Evolutionary conservation across 352 stramenopile genomes (phyloP), one percentile per base, ranked within the genome.

Genomic region (Pythium diclinum): DNA sequence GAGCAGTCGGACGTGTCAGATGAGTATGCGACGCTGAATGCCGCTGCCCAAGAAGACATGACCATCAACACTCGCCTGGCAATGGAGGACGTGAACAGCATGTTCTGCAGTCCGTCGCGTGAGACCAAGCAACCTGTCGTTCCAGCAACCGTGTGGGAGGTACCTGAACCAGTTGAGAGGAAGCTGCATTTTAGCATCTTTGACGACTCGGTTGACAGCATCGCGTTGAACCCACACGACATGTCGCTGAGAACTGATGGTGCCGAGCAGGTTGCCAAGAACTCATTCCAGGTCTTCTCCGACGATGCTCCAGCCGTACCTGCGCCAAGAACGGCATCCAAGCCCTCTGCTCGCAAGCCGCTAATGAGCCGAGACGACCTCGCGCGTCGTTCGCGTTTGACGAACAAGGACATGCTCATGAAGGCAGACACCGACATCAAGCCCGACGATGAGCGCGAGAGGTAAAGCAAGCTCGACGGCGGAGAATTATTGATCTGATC

Each of bases 141-240:
- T 16, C 14, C 34, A 38, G 48, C 60, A 6, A 77, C 68, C 42
- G 70, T 77, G 7, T 76, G 70, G 71, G 78, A 90, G 53, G 80
- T 89, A 59, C 78, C 81, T 32, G 76, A 91, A 53, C 87, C 87
- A 4, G 84, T 94, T 16, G 81, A 92, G 53, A 70, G 85, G 13
- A 95, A 92, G 38, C 75, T 94, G 38, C 85, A 93, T 59, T 95
- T 94, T 60, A 92, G 83, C 61, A 69, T 93, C 28, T 91, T 90
- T 40, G 85, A 92, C 19, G 86, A 92, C 49, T 92, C 84, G 14
- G 77, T 88, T 1, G 81, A 93, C 56, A 92, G 78, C 48, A 72
- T 88, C 38, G 70, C 77, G 44, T 28, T 78, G 30, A 86, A 75
- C 61, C 60, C 63, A 42, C 71, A 87, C 30, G 72, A 87, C 36